Conservation (phyloP, 108 stramenopile species). For the Pseudonitzschia multiseries region DNA sequence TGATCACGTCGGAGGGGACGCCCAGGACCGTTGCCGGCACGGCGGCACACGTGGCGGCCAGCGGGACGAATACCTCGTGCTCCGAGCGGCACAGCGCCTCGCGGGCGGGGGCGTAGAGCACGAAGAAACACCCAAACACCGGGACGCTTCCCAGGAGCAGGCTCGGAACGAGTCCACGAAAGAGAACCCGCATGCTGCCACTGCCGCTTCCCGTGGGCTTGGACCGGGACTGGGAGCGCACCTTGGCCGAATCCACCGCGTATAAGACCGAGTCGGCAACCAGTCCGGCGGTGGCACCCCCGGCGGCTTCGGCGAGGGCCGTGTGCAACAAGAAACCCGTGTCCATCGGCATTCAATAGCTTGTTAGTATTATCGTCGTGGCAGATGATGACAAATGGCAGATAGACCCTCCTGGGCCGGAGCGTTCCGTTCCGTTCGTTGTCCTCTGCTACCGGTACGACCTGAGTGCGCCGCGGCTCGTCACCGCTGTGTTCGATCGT, state of each 20-base stretch:
- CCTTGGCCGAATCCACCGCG: conserved; percentile 29
- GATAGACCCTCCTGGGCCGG: too few species aligned
- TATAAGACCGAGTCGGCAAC: conserved; percentile 31
- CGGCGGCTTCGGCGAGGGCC: conserved; percentile 28
- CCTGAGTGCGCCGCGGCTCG: too few species aligned
- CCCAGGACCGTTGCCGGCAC: conserved; percentile 32
- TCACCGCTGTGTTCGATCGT: too few species aligned
- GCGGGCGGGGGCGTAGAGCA: conserved; percentile 28
- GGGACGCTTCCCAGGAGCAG: conserved; percentile 31
- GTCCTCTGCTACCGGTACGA: too few species aligned
- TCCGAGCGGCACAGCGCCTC: conserved; percentile 3
- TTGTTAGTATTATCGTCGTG: too few species aligned
- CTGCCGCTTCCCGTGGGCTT: not conserved
- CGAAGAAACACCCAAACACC: conserved; percentile 34
- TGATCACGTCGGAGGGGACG: conserved; percentile 31
- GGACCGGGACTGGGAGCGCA: conserved; percentile 17
- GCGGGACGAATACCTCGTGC: not conserved
- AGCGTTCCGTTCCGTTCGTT: too few species aligned
- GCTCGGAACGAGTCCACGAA: conserved; percentile 33
- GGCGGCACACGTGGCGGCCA: conserved; percentile 30
- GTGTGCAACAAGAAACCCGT: conserved; percentile 10
- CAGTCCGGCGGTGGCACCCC: conserved; percentile 32
- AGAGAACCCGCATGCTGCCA: conserved; percentile 18
- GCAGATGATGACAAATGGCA: too few species aligned
- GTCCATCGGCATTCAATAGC: too few species aligned